These are phyloP conservation scores for Fusarium algeriense DNA, from an alignment of 2,329 filamentous ascomycete genomes.

Conservation along the genomic window DNA sequence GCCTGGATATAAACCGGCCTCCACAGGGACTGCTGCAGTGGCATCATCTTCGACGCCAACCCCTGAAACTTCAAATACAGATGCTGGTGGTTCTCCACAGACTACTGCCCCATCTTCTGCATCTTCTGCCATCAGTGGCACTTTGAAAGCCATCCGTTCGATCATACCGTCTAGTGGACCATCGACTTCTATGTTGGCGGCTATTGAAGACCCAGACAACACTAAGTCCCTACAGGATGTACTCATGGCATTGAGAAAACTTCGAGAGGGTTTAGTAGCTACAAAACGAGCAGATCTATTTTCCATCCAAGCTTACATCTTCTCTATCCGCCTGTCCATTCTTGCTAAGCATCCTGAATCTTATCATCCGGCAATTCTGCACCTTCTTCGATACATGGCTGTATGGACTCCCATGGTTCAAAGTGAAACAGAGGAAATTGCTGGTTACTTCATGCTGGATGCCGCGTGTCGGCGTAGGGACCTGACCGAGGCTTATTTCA, in stretches of 20 bases:
- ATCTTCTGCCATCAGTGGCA: constrained; percentile 16
- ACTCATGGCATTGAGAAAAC: constrained; percentile 87
- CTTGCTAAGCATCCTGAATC: constrained; percentile 86
- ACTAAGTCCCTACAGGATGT: constrained; percentile 78
- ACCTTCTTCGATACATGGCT: constrained; percentile 81
- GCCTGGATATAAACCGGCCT: constrained; percentile 9
- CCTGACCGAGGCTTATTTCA: constrained; percentile 77
- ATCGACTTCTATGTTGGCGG: constrained; percentile 27
- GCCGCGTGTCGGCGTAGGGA: constrained; percentile 86
- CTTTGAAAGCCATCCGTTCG: constrained; percentile 19
- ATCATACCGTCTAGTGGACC: constrained; percentile 30
- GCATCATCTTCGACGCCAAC: not conserved
- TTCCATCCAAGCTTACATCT: constrained; percentile 89
- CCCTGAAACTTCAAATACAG: not conserved
- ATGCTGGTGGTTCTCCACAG: not conserved
- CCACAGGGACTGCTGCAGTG: not conserved
- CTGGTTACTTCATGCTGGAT: constrained; percentile 86
- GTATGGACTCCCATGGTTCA: constrained; percentile 73
- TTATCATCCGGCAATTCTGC: constrained; percentile 87
- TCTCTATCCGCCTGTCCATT: constrained; percentile 87
- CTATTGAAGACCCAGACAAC: constrained; percentile 50
- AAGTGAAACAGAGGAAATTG: constrained; percentile 82
- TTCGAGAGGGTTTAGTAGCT: constrained; percentile 89
- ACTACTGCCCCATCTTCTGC: not conserved
- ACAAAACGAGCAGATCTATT: constrained; percentile 82